Evolutionary conservation across 169 alveolate genomes (phyloP).

Genomic region (Eimeria tenella): DNA sequence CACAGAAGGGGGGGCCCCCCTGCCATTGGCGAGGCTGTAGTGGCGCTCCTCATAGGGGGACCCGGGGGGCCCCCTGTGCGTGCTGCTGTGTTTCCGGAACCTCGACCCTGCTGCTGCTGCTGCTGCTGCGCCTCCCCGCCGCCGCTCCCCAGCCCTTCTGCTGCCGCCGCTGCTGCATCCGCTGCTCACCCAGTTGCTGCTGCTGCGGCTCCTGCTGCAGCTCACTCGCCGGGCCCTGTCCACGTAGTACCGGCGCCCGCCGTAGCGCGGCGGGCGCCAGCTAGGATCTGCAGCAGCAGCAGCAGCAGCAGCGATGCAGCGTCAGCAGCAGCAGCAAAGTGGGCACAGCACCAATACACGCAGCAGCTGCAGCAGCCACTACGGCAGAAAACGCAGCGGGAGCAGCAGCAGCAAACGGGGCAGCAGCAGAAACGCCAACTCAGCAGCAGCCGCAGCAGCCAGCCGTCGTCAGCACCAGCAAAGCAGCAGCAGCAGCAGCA

Average conservation of each 20-base stretch:
- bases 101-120: background rate
- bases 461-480: no score
- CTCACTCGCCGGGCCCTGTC: background rate
- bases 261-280: background rate
- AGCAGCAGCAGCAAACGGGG: no score
- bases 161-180: constrained; percentile 9
- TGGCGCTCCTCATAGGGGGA: background rate
- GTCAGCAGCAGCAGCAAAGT: background rate
- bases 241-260: background rate
- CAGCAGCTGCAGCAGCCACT: no score
- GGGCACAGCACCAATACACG: background rate
- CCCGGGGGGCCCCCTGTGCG: background rate
- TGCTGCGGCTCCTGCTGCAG: constrained; percentile 44
- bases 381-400: no score
- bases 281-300: constrained; percentile 2
- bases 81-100: background rate
- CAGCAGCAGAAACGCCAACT: no score
- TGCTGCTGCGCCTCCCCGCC: constrained; percentile 8
- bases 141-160: background rate
- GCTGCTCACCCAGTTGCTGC: constrained; percentile 49
- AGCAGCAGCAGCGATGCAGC: background rate
- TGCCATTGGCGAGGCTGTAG: constrained; percentile 7
- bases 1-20: background rate
- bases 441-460: no score
- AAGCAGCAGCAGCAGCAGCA: no score